Conservation (phyloP, 2,329 filamentous ascomycete species). For the Aspergillus sp. region DNA sequence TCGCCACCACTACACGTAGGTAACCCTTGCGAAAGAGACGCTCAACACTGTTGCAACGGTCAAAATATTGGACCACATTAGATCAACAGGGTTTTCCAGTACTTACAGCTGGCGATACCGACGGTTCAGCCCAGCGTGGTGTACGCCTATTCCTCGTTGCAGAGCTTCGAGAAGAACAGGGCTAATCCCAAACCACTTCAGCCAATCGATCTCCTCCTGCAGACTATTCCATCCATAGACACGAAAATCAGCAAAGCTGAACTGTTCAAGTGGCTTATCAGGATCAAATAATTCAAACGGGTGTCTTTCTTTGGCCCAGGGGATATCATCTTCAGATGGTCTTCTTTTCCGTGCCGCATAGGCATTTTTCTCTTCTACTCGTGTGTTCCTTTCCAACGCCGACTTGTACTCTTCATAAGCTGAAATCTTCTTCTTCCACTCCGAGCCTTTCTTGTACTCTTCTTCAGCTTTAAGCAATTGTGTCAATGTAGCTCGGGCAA, state of each 20-base stretch:
- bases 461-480: conserved; percentile 50
- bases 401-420: conserved; percentile 43
- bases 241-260: conserved; percentile 48
- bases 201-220: neutral
- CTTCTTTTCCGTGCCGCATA: conserved; percentile 29
- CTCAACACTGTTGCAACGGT: conserved; percentile 41
- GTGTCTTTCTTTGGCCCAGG: neutral
- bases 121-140: conserved; percentile 73
- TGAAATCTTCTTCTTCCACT: conserved; percentile 54
- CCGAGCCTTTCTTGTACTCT: conserved; percentile 35
- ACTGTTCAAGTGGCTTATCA: conserved; percentile 44
- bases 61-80: too few relatives aligned
- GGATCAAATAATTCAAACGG: conserved; percentile 60
- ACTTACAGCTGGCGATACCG: conserved; percentile 59
- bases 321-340: conserved; percentile 4
- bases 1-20: conserved; percentile 63
- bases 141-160: conserved; percentile 61
- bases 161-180: conserved; percentile 50
- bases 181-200: neutral
- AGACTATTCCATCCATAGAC: neutral
- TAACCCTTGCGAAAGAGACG: conserved; percentile 51
- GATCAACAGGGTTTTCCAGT: conserved; percentile 12
- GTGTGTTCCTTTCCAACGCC: neutral
- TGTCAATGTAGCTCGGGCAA: conserved; percentile 39
- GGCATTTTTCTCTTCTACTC: neutral